Percentiles rank a stretch among this genome's conserved stretches.
Evolutionary conservation across 2,329 filamentous ascomycete species (phyloP).

Genomic region (Neofusicoccum cordaticola): DNA sequence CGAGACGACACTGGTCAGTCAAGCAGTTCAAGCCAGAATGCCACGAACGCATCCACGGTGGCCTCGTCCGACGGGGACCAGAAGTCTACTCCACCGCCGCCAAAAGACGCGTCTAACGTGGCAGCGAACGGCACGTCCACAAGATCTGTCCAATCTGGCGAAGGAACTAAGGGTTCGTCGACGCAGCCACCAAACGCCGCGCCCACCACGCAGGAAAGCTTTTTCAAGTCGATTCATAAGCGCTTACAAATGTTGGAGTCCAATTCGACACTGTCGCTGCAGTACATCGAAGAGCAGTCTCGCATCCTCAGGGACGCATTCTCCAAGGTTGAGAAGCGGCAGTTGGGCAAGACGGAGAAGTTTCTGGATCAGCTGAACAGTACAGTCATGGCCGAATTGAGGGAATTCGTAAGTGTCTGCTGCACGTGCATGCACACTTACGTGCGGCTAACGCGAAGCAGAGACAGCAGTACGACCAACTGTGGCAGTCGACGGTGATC

Average conservation of each 20-base stretch:
- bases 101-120: slow-evolving; percentile 20
- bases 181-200: slow-evolving; percentile 45
- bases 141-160: slow-evolving; percentile 17
- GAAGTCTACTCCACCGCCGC: slow-evolving; percentile 13
- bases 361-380: slow-evolving; percentile 84
- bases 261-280: slow-evolving; percentile 86
- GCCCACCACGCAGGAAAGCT: slow-evolving; percentile 91
- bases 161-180: not conserved
- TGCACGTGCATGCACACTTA: not conserved
- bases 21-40: not conserved
- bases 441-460: slow-evolving; percentile 22
- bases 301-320: slow-evolving; percentile 85
- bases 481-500: slow-evolving; percentile 93
- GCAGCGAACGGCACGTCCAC: slow-evolving; percentile 18
- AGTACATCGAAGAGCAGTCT: slow-evolving; percentile 97
- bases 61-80: not conserved
- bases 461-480: slow-evolving; percentile 85
- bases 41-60: not conserved
- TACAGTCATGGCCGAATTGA: slow-evolving; percentile 73
- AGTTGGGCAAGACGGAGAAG: slow-evolving; percentile 74
- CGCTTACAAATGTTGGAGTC: slow-evolving; percentile 85
- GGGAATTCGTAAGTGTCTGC: slow-evolving; percentile 51
- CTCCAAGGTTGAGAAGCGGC: slow-evolving; percentile 79
- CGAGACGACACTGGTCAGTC: not conserved
- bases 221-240: slow-evolving; percentile 96